phyloP scores from a whole-genome alignment of 164 flowering plant genomes.

The Vitis riparia region DNA sequence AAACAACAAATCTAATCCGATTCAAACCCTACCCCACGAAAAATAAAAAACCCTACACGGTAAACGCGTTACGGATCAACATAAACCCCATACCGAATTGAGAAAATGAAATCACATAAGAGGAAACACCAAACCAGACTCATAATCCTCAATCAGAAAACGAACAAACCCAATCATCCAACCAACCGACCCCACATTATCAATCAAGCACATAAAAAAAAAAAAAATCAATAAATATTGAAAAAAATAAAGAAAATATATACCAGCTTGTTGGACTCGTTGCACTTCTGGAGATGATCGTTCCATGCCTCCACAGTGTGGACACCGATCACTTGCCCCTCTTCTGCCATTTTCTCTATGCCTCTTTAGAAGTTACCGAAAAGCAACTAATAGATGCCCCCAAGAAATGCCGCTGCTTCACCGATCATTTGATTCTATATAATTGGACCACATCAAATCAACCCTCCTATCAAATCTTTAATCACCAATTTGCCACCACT shows the following conservation, averaged over 20 bases:
- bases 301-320: slow-evolving; percentile 48
- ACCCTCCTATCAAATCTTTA: too few relatives aligned
- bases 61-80: too few relatives aligned
- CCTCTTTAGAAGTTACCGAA: not conserved
- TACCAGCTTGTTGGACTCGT: slow-evolving; percentile 46
- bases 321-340: slow-evolving; percentile 48
- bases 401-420: too few relatives aligned
- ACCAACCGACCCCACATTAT: not conserved
- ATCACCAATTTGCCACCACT: too few relatives aligned
- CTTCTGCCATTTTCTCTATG: slow-evolving; percentile 29
- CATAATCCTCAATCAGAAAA: not conserved
- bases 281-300: slow-evolving; percentile 33
- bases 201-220: not conserved
- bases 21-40: too few relatives aligned
- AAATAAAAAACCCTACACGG: too few relatives aligned
- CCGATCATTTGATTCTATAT: too few relatives aligned
- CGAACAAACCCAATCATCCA: not conserved
- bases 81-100: too few relatives aligned
- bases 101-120: too few relatives aligned
- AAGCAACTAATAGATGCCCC: not conserved
- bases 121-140: too few relatives aligned
- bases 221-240: not conserved
- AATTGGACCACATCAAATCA: too few relatives aligned
- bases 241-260: not conserved
- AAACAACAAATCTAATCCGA: too few relatives aligned